Conservation (phyloP, 768 basidiomycete genomes). For the Russula ochroleuca region DNA sequence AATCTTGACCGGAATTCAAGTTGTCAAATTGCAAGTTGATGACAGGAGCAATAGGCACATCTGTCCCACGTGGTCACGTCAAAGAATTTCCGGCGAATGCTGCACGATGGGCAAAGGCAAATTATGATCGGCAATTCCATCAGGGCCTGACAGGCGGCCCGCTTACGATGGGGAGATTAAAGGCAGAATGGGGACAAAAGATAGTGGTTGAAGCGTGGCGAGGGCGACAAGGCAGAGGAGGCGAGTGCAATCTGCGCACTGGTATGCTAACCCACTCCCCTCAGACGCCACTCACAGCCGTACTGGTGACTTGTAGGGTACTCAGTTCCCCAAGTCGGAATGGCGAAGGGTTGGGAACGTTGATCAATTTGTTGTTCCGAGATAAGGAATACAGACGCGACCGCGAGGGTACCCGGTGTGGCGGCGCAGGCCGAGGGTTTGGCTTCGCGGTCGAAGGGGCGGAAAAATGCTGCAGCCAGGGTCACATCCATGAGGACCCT, state of each 20-base stretch:
- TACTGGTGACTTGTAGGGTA: background rate
- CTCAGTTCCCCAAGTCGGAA: background rate
- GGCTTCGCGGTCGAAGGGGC: too few relatives aligned
- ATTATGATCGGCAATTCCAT: background rate
- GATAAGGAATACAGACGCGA: background rate
- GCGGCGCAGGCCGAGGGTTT: background rate
- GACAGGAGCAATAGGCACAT: background rate
- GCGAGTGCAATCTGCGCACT: background rate
- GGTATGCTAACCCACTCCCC: too few relatives aligned
- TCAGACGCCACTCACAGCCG: background rate
- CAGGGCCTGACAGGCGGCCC: too few relatives aligned
- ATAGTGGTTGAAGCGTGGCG: background rate
- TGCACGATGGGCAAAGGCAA: background rate
- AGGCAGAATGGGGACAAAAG: background rate
- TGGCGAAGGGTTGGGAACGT: too few relatives aligned
- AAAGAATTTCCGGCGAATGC: background rate
- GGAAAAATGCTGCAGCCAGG: too few relatives aligned
- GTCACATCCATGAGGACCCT: constrained; percentile 4
- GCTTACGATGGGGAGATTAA: background rate
- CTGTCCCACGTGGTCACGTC: background rate
- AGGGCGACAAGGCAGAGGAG: background rate
- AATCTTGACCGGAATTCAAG: too few relatives aligned
- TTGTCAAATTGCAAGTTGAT: background rate
- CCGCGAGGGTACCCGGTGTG: constrained; percentile 19
- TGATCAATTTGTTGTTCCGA: background rate